phyloP scores from a whole-genome alignment of 2,329 filamentous ascomycete species.

The Neoarthrinium moseri region DNA sequence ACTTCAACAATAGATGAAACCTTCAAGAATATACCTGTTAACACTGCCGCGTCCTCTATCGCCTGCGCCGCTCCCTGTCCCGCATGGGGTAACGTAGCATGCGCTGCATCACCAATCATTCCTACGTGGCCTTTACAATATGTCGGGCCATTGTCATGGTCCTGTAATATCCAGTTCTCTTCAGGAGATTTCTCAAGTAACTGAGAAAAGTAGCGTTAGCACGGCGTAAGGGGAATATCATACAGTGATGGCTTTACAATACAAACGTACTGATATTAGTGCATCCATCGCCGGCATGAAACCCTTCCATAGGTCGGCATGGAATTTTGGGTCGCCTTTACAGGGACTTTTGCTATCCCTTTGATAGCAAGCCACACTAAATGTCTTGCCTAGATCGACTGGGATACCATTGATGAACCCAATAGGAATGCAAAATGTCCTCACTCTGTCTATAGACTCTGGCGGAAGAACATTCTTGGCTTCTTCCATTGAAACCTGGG shows the following conservation, averaged over 20 bases:
- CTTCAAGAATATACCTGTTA: conserved; percentile 9
- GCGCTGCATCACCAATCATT: conserved; percentile 15
- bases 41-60: conserved; percentile 15
- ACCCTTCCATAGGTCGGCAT: conserved; percentile 8
- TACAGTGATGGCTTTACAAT: too few relatives aligned
- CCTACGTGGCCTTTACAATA: conserved; percentile 13
- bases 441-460: conserved; percentile 14
- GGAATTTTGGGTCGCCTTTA: conserved; percentile 2
- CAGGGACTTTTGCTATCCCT: conserved; percentile 11
- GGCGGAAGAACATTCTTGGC: conserved; percentile 9
- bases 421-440: conserved; percentile 13
- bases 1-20: conserved; percentile 2
- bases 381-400: conserved; percentile 14
- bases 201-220: conserved; percentile 3
- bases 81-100: conserved; percentile 14
- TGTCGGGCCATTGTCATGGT: conserved; percentile 14
- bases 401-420: conserved; percentile 16
- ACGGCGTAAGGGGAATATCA: too few relatives aligned
- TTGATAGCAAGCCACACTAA: conserved; percentile 13
- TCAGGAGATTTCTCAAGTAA: conserved; percentile 7
- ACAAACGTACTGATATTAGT: conserved; percentile 9
- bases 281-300: conserved; percentile 10
- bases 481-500: conserved; percentile 9
- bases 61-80: conserved; percentile 17
- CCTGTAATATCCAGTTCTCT: conserved; percentile 15